A percentile compares a stretch with the other conserved stretches of the same genome.
These are phyloP conservation scores for Apiosordaria backusii DNA, from an alignment of 495 filamentous ascomycete genomes.

Conservation along the genomic window DNA sequence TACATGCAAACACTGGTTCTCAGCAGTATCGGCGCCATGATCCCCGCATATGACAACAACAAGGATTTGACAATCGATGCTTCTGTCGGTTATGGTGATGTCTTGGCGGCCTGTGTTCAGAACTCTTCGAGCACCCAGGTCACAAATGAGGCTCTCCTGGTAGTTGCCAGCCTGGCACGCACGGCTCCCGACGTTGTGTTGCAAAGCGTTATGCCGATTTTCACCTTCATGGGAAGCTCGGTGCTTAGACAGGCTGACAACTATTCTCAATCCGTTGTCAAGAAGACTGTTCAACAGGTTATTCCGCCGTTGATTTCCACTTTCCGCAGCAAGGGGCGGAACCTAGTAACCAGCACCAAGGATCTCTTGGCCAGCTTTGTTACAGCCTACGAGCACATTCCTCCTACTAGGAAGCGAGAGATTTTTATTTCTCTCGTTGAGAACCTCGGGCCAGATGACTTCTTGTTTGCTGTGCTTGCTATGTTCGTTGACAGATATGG, in stretches of 20 bases:
- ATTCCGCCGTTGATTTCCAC: conserved; percentile 88
- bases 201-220: conserved; percentile 97
- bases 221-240: conserved; percentile 92
- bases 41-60: conserved; percentile 64
- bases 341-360: conserved; percentile 71
- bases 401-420: conserved; percentile 71
- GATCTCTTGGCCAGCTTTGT: conserved; percentile 89
- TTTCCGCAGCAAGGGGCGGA: conserved; percentile 70
- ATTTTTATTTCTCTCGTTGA: conserved; percentile 77
- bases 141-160: conserved; percentile 84
- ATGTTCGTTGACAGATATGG: conserved; percentile 72
- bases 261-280: conserved; percentile 90
- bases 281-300: conserved; percentile 81
- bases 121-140: conserved; percentile 83
- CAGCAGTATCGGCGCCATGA: conserved; percentile 70
- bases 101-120: conserved; percentile 87
- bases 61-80: conserved; percentile 63
- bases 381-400: conserved; percentile 91
- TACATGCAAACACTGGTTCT: conserved; percentile 82
- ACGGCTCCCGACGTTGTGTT: conserved; percentile 84
- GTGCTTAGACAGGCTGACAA: conserved; percentile 88
- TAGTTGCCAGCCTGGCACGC: conserved; percentile 77
- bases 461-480: conserved; percentile 66
- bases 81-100: conserved; percentile 72
- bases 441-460: conserved; percentile 79